phyloP scores from a whole-genome alignment of 2,329 filamentous ascomycete genomes.

The Hypoxylon sp. region DNA sequence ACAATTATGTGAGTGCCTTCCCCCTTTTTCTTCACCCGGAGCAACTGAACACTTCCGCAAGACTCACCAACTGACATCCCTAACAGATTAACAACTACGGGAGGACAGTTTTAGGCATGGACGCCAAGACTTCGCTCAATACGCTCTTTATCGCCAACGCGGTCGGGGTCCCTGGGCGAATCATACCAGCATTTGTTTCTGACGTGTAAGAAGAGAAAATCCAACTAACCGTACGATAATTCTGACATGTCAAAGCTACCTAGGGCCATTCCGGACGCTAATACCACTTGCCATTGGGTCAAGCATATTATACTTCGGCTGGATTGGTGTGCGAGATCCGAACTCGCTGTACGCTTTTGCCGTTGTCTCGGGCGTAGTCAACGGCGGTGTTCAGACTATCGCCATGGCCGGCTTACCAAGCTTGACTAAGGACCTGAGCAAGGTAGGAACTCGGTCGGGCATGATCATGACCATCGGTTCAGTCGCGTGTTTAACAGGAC shows the following conservation, averaged over 20 bases:
- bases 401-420: constrained; percentile 42
- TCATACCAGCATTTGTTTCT: constrained; percentile 62
- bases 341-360: constrained; percentile 42
- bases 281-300: constrained; percentile 56
- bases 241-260: constrained; percentile 20
- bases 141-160: constrained; percentile 67
- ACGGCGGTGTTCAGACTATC: constrained; percentile 46
- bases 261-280: constrained; percentile 65
- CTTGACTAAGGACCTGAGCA: constrained; percentile 63
- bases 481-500: constrained; percentile 65
- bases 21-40: neutral
- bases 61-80: constrained; percentile 26
- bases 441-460: constrained; percentile 65
- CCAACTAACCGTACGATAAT: constrained; percentile 51
- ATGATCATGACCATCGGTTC: constrained; percentile 67
- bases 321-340: constrained; percentile 59
- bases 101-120: constrained; percentile 39
- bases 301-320: constrained; percentile 58
- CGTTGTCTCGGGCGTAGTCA: constrained; percentile 41
- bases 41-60: constrained; percentile 28
- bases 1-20: constrained; percentile 58
- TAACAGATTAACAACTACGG: constrained; percentile 44
- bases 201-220: constrained; percentile 52
- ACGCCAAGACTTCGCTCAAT: constrained; percentile 55
- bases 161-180: constrained; percentile 62